These are phyloP conservation scores for Trametes meyenii DNA, from an alignment of 768 basidiomycete species.

Conservation along the genomic window DNA sequence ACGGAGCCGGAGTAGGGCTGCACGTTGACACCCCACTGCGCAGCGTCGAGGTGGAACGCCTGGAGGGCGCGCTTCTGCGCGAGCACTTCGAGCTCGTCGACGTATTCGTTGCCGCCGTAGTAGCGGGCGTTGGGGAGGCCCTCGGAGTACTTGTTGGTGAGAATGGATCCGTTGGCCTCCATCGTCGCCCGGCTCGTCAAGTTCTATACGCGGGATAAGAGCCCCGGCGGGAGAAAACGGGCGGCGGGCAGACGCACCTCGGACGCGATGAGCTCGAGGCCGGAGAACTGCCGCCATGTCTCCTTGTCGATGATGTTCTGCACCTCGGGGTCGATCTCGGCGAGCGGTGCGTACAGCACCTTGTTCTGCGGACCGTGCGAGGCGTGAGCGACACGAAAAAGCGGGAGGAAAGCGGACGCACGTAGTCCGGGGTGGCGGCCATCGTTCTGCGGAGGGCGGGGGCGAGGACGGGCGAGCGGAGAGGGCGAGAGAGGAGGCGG, in stretches of 20 bases:
- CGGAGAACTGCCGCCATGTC: conserved; percentile 97
- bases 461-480: conserved; percentile 29
- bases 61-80: conserved; percentile 94
- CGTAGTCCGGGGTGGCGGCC: conserved; percentile 69
- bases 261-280: conserved; percentile 97
- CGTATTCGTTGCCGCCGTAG: conserved; percentile 97
- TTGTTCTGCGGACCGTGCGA: conserved; percentile 69
- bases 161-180: conserved; percentile 98
- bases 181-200: conserved; percentile 94
- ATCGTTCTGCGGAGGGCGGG: conserved; percentile 46
- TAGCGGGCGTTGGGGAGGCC: conserved; percentile 97
- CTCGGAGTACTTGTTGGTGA: conserved; percentile 99
- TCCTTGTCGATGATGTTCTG: conserved; percentile 99
- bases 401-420: conserved; percentile 37
- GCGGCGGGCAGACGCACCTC: conserved; percentile 61
- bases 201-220: conserved; percentile 57
- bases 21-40: conserved; percentile 97
- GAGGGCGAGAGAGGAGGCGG: conserved; percentile 35
- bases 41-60: conserved; percentile 94
- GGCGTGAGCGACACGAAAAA: not conserved
- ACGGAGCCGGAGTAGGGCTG: conserved; percentile 96
- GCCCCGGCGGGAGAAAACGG: not conserved
- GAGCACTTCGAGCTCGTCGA: conserved; percentile 93
- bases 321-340: conserved; percentile 92
- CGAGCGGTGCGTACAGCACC: conserved; percentile 82